Base-by-base conservation (phyloP, 1,139 yeast species). In the Hyphopichia khmerensis region DNA sequence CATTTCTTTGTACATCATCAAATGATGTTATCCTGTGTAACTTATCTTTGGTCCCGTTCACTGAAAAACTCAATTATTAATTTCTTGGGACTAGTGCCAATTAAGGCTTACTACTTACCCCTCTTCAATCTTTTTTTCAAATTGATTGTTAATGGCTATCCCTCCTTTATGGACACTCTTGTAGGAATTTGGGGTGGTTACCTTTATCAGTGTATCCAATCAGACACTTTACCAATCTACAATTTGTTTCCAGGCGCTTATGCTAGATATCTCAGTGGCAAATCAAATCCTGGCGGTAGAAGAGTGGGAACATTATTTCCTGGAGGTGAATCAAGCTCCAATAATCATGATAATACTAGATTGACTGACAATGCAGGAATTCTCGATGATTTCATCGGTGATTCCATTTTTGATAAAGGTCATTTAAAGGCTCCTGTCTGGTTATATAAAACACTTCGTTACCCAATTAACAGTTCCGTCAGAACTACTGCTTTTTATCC, bases 91-190 rank as follows among this genome's bases (percentile, higher is more conserved):
- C 60, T 82, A 43, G 60, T 82, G 43, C 81, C 83, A 2, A 72
- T 81, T 36, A 78, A 78, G 50, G 85, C 84, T 0, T 78, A 79
- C 42, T 70, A 80, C 47, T 61, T 81, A 43, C 87, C 87, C 3
- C 63, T 80, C 9, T 82, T 79, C 39, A 74, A 78, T 35, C 51
- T 80, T 32, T 75, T 77, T 1, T 65, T 77, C 51, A 69, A 77
- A 41, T 58, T 77, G 39, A 59, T 81, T 18, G 57, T 71, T 3
- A 71, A 66, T 31, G 82, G 83, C 1, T 62, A 53, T 30, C 44
- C 59, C 3, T 47, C 71, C 2, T 68, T 77, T 40, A 51, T 69
- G 14, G 69, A 71, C 45, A 65, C 78, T 0, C 45, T 75, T 2
- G 55, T 73, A 15, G 87, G 87, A 1, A 72, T 79, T 47, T 53